A percentile compares a stretch with the other conserved stretches of the same genome.
Evolutionary conservation across 345 rosid genomes (phyloP).

Genomic region (Adansonia digitata): DNA sequence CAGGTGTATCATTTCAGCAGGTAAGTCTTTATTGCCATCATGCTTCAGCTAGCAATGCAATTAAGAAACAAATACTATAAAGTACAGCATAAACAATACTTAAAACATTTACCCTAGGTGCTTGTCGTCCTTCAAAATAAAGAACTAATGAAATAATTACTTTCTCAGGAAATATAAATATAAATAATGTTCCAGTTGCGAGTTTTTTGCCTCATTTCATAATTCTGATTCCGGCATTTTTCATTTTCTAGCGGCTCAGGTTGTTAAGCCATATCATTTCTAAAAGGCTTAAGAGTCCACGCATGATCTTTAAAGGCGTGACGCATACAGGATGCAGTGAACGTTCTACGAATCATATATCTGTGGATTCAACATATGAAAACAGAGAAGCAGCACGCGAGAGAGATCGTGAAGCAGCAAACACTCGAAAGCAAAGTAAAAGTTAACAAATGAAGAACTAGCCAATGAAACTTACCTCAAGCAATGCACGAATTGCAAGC

Average conservation of each 20-base stretch:
- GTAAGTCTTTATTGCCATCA: neutral
- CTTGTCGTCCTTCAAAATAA: neutral
- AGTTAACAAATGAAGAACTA: neutral
- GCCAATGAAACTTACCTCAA: constrained; percentile 45
- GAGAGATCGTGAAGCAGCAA: constrained; percentile 13
- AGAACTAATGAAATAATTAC: neutral
- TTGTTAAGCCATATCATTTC: neutral
- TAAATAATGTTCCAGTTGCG: neutral
- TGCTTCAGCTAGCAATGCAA: neutral
- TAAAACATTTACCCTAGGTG: neutral
- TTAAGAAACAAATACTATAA: neutral
- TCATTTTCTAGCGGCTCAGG: neutral
- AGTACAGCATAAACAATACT: neutral
- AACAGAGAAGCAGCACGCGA: neutral
- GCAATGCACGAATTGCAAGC: constrained; percentile 68
- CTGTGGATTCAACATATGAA: neutral
- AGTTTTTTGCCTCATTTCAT: neutral
- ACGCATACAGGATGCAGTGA: neutral
- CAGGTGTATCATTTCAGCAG: neutral
- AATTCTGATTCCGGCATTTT: neutral
- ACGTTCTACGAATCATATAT: neutral
- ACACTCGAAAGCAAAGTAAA: neutral
- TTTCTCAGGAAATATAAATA: neutral
- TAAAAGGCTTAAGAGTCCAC: neutral
- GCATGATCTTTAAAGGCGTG: neutral